Evolutionary conservation across 2,329 filamentous ascomycete species (phyloP).

Genomic region (Periconia sp.): DNA sequence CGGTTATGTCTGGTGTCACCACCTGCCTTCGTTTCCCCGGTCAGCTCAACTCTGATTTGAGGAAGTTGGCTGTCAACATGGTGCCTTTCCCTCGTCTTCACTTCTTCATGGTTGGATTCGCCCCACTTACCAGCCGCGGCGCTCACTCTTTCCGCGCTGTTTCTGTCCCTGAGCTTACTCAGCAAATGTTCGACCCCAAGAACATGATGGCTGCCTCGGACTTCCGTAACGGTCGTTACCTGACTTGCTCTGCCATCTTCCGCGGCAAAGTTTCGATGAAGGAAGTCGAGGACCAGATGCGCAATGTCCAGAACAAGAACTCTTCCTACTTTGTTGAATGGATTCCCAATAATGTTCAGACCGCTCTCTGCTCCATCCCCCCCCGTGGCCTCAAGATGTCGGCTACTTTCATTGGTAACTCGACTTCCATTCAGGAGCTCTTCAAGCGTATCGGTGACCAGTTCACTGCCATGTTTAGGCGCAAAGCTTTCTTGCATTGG

Average conservation of each 20-base stretch:
- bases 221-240: slow-evolving; percentile 99
- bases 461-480: slow-evolving; percentile 99
- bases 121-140: slow-evolving; percentile 90
- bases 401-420: slow-evolving; percentile 98
- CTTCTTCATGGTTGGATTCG: slow-evolving; percentile 99
- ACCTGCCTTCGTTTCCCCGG: slow-evolving; percentile 99
- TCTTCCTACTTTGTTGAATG: slow-evolving; percentile 99
- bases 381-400: slow-evolving; percentile 99
- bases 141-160: slow-evolving; percentile 96
- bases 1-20: slow-evolving; percentile 99
- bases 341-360: slow-evolving; percentile 99
- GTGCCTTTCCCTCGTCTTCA: slow-evolving; percentile 99
- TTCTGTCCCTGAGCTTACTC: slow-evolving; percentile 95
- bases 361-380: slow-evolving; percentile 97
- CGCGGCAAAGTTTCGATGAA: slow-evolving; percentile 99
- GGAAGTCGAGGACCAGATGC: slow-evolving; percentile 99
- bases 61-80: slow-evolving; percentile 99
- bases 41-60: slow-evolving; percentile 99
- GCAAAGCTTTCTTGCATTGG: slow-evolving; percentile 99
- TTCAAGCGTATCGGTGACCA: slow-evolving; percentile 99
- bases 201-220: slow-evolving; percentile 99
- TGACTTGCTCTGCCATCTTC: slow-evolving; percentile 99
- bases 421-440: slow-evolving; percentile 98
- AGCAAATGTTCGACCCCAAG: slow-evolving; percentile 99
- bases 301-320: slow-evolving; percentile 99